A percentile compares a stretch with the other conserved stretches of the same genome.
Evolutionary conservation across 1,284 basidiomycete genomes (phyloP).

Genomic region (Uromyces viciae-fabae): DNA sequence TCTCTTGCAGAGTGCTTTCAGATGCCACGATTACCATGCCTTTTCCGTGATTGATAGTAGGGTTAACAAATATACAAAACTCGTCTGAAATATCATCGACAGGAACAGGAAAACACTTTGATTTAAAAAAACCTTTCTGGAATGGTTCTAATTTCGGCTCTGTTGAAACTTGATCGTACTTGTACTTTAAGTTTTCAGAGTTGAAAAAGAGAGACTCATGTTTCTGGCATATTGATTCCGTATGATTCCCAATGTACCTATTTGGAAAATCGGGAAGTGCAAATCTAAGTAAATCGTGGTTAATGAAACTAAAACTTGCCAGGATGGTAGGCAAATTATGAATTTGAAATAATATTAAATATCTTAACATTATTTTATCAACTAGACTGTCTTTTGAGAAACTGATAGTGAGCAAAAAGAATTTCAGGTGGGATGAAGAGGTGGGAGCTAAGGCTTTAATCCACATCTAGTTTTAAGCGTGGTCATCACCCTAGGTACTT

Average conservation of each 20-base stretch:
- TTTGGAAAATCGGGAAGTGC: background rate
- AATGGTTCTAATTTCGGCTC: background rate
- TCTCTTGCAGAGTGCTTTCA: background rate
- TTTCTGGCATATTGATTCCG: background rate
- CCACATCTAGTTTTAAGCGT: no score
- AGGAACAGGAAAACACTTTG: background rate
- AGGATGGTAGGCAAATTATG: background rate
- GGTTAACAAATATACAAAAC: conserved; percentile 29
- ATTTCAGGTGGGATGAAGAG: no score
- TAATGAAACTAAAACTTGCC: background rate
- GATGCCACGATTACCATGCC: conserved; percentile 27
- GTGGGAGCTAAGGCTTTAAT: no score
- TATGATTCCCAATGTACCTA: background rate
- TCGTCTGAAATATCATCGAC: background rate
- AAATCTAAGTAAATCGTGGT: background rate
- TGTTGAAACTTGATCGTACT: conserved; percentile 12
- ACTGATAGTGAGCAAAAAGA: no score
- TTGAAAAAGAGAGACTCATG: background rate
- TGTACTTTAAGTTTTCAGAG: background rate
- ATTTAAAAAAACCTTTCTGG: conserved; percentile 23
- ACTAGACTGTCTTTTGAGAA: no score
- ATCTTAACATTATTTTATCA: no score
- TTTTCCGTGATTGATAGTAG: conserved; percentile 26
- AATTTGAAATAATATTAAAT: no score
- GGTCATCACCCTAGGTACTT: no score